Conservation (phyloP, 306 rosid genomes). For the Cotoneaster glaucophyllus region DNA sequence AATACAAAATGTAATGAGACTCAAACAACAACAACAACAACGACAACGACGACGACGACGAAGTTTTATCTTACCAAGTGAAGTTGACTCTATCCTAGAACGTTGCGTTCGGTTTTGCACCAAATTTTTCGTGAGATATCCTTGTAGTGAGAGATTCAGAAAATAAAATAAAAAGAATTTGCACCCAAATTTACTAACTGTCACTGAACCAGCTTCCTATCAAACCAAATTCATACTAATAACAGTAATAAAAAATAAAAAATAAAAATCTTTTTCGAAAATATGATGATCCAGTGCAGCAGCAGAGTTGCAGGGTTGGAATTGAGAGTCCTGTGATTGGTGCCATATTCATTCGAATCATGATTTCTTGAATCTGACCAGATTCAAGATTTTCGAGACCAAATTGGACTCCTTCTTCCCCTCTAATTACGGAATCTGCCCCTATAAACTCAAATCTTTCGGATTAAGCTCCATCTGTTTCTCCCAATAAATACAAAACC, state of each 20-base stretch:
- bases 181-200: background rate
- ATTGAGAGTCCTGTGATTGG: constrained; percentile 14
- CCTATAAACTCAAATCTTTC: background rate
- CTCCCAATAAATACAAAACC: constrained; percentile 22
- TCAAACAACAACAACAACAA: no score
- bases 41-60: no score
- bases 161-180: no score
- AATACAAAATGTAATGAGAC: no score
- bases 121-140: accelerated
- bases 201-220: background rate
- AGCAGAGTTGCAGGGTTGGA: background rate
- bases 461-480: background rate
- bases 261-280: no score
- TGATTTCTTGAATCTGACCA: constrained; percentile 7
- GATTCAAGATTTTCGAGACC: constrained; percentile 34
- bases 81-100: no score
- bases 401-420: constrained; percentile 22
- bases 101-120: accelerated
- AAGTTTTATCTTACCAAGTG: no score
- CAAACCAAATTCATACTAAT: background rate
- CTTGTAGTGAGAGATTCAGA: no score
- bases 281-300: background rate
- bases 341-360: constrained; percentile 1
- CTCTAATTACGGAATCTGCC: constrained; percentile 46
- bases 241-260: background rate